Percentiles rank a stretch among this genome's conserved stretches.
Conservation (phyloP, 2,329 filamentous ascomycete genomes). For the Pseudomassariella vexata region DNA sequence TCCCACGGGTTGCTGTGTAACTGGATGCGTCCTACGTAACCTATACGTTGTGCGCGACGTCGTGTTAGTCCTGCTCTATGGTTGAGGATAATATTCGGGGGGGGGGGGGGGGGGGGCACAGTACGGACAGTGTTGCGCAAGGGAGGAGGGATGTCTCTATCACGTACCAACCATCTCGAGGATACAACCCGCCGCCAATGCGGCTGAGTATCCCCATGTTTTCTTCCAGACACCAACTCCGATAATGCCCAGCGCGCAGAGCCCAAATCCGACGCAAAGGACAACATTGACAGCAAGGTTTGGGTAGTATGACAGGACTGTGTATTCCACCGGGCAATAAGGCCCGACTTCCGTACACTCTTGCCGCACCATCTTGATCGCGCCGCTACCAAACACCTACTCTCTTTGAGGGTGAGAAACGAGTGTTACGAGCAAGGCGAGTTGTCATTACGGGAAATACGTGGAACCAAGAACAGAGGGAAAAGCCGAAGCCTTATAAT, state of each 20-base stretch:
- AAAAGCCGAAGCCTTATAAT: too few species aligned
- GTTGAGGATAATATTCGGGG: background rate
- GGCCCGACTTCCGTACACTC: constrained; percentile 32
- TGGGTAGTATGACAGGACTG: constrained; percentile 51
- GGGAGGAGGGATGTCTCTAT: too few species aligned
- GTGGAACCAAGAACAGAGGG: too few species aligned
- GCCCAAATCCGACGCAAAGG: constrained; percentile 43
- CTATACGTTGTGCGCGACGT: constrained; percentile 24
- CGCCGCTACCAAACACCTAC: too few species aligned
- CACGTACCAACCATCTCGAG: constrained; percentile 46
- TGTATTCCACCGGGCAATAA: constrained; percentile 43
- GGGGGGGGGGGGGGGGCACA: background rate
- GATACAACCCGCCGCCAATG: constrained; percentile 41
- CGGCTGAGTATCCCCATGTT: constrained; percentile 49
- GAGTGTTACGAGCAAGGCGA: too few species aligned
- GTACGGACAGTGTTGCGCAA: too few species aligned
- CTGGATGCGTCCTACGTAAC: constrained; percentile 46
- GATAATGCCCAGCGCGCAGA: constrained; percentile 35
- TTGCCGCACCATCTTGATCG: too few species aligned
- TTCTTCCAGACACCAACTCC: constrained; percentile 40
- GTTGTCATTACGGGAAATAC: too few species aligned
- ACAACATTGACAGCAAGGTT: constrained; percentile 51
- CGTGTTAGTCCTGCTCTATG: background rate
- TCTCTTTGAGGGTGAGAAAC: too few species aligned
- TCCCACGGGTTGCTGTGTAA: constrained; percentile 51